A percentile compares a stretch with the other conserved stretches of the same genome.
phyloP scores from a whole-genome alignment of 208 protist species.

The Phytomonas serpens region DNA sequence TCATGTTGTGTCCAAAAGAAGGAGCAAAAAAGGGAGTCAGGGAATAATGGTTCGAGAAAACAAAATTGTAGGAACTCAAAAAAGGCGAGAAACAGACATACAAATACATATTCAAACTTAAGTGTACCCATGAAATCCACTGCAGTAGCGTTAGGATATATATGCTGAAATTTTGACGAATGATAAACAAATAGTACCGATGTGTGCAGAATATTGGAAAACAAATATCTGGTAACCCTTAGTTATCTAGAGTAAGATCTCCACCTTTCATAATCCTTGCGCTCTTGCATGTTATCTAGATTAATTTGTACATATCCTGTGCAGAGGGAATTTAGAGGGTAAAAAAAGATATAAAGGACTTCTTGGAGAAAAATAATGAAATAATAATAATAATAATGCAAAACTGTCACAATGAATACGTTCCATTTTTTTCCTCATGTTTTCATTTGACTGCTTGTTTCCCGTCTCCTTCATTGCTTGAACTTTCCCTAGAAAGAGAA shows the following conservation, averaged over 20 bases:
- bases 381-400: constrained; percentile 8
- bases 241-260: background rate
- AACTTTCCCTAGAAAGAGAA: constrained; percentile 6
- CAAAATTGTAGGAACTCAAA: background rate
- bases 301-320: constrained; percentile 1
- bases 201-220: background rate
- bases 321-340: constrained; percentile 7
- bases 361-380: constrained; percentile 15
- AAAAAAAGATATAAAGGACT: constrained; percentile 17
- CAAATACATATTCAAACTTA: background rate
- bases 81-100: constrained; percentile 5
- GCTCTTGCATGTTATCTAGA: constrained; percentile 7
- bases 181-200: background rate
- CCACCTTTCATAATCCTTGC: constrained; percentile 3
- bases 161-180: background rate
- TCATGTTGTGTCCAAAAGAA: background rate
- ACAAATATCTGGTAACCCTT: constrained; percentile 8
- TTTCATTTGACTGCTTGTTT: constrained; percentile 10
- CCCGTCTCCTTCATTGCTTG: constrained; percentile 7
- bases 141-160: background rate
- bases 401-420: constrained; percentile 9
- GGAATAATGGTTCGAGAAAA: constrained; percentile 1
- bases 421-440: constrained; percentile 9
- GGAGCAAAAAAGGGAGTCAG: background rate
- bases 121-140: background rate